Conservation (phyloP, 2,329 filamentous ascomycete species). For the Coniochaeta prunicola region DNA sequence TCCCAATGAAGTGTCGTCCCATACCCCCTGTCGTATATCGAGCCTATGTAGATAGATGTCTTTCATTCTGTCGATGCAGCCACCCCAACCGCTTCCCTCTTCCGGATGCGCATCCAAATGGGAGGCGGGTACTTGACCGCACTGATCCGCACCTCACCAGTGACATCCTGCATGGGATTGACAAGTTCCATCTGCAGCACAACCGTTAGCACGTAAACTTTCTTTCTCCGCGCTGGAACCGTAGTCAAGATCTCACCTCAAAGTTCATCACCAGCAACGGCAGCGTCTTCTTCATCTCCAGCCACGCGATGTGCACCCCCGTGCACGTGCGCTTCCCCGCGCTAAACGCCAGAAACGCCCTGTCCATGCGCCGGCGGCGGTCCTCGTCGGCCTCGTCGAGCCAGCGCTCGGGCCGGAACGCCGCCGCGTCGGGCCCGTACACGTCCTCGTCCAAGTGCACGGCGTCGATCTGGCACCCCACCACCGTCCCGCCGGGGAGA, state of each 20-base stretch:
- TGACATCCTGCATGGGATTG: constrained; percentile 4
- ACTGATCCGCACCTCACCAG: constrained; percentile 4
- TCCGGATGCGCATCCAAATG: constrained; percentile 5
- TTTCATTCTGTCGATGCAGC: background rate
- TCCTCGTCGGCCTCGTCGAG: constrained; percentile 9
- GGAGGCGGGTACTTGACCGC: constrained; percentile 7
- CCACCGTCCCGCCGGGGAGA: constrained; percentile 10
- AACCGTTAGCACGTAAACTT: background rate
- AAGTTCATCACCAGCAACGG: constrained; percentile 6
- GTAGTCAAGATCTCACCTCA: constrained; percentile 3
- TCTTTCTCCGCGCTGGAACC: background rate
- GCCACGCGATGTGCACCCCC: constrained; percentile 8
- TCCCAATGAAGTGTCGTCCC: background rate
- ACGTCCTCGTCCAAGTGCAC: constrained; percentile 9
- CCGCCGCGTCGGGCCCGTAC: constrained; percentile 8
- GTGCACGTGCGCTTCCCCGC: constrained; percentile 6
- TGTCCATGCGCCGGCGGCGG: constrained; percentile 7
- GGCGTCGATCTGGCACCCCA: constrained; percentile 11
- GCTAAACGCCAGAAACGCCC: constrained; percentile 10
- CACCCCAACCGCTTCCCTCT: constrained; percentile 2
- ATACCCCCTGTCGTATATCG: background rate
- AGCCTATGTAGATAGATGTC: no score
- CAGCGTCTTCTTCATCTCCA: constrained; percentile 9
- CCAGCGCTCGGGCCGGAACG: constrained; percentile 11
- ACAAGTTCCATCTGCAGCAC: constrained; percentile 4